phyloP scores from a whole-genome alignment of 129 eudicot genomes.

The Pseudognaphalium luteoalbum region DNA sequence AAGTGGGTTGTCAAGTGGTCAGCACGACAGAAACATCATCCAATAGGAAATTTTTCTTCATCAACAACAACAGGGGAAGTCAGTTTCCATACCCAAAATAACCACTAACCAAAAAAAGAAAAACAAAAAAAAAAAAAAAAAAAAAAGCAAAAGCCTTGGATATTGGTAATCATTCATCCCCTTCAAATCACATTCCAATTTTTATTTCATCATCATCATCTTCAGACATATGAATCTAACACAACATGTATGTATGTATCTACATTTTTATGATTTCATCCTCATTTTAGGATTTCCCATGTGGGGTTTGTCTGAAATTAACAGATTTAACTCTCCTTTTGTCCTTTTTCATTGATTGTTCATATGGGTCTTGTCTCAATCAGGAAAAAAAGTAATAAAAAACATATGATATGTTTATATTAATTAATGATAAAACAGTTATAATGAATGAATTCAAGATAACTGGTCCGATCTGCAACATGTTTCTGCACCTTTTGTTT shows the following conservation, averaged over 20 bases:
- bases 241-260: slow-evolving; percentile 2
- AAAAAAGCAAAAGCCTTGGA: background rate
- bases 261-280: background rate
- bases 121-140: background rate
- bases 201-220: slow-evolving; percentile 4
- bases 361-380: slow-evolving; percentile 17
- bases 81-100: slow-evolving; percentile 26
- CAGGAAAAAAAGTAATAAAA: background rate
- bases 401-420: background rate
- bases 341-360: slow-evolving; percentile 19
- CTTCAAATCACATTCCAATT: background rate
- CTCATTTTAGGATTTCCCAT: slow-evolving; percentile 17
- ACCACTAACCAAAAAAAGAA: background rate
- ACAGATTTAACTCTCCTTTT: slow-evolving; percentile 14
- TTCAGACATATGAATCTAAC: background rate
- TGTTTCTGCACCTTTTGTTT: slow-evolving; percentile 5
- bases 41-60: background rate
- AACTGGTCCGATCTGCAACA: slow-evolving; percentile 11
- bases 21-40: slow-evolving; percentile 26
- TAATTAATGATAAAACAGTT: background rate
- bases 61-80: slow-evolving; percentile 6
- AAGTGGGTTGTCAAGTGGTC: slow-evolving; percentile 28
- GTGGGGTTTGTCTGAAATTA: slow-evolving; percentile 24
- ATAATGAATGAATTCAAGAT: background rate
- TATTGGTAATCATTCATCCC: slow-evolving; percentile 5